Evolutionary conservation across 768 basidiomycete genomes (phyloP), one percentile per base, ranked within the genome.

Genomic region (Thelephora aurantiotincta): DNA sequence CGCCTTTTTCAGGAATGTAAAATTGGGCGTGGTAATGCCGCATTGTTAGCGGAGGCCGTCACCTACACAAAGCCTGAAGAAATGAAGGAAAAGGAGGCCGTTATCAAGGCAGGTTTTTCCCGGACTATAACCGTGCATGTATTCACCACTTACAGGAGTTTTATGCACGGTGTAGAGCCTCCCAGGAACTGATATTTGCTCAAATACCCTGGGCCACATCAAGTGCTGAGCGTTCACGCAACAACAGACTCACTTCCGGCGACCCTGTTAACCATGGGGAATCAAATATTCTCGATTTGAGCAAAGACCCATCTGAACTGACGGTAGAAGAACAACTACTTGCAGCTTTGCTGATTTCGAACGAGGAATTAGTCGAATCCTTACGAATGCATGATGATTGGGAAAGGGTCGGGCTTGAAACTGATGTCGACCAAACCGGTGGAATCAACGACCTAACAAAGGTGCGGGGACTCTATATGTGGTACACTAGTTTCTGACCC

Each of bases 151-250:
- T 50, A 38, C 58, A 94, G 89, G 91, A 93, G 64, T 92, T 91
- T 57, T 76, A 86, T 55, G 56, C 62, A 13, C 86, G 87, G 57
- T 91, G 89, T 59, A 72, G 77, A 26, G 70, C 75, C 2, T 90
- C 87, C 2, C 88, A 90, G 61, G 90, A 91, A 51, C 72, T 92
- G 11, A 77, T 94, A 22, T 81, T 70, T 52, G 79, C 82, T 11
- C 91, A 93, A 63, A 91, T 96, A 55, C 79, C 84, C 6, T 94
- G 92, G 91, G 92, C 92, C 3, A 74, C 79, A 18, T 80, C 88
- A 1, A 75, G 80, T 12, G 90, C 90, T 1, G 82, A 84, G 54
- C 76, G 76, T 42, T 82, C 83, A 6, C 71, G 84, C 33, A 41
- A 41, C 38, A 55, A 57, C 16, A 43, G 33, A 23, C 54, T 50